Percentiles rank a stretch among this genome's conserved stretches.
Conservation (phyloP, 768 basidiomycete species). For the Chiua virens region DNA sequence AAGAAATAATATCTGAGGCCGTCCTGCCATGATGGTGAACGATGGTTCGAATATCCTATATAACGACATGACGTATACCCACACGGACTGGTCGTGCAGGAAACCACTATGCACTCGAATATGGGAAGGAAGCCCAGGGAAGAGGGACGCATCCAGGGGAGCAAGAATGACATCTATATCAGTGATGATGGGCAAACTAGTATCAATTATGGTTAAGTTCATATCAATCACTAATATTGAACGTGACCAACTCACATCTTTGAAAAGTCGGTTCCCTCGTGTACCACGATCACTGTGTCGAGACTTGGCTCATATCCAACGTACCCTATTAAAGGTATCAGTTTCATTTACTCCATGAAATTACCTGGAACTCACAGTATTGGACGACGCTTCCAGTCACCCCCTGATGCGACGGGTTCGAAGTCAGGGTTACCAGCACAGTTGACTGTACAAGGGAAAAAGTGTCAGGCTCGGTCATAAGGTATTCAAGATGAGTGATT, state of each 20-base stretch:
- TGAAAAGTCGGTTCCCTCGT: conserved; percentile 30
- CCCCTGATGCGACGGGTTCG: conserved; percentile 43
- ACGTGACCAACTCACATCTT: conserved; percentile 42
- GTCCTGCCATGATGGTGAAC: conserved; percentile 30
- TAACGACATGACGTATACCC: conserved; percentile 8
- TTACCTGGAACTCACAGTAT: conserved; percentile 35
- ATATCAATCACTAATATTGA: conserved; percentile 28
- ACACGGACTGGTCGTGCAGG: conserved; percentile 42
- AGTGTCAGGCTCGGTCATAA: background rate
- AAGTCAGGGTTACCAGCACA: conserved; percentile 46
- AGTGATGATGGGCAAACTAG: conserved; percentile 38
- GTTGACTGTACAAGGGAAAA: conserved; percentile 31
- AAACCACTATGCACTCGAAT: conserved; percentile 50
- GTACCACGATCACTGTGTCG: conserved; percentile 34
- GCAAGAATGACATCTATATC: conserved; percentile 37
- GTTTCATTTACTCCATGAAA: background rate
- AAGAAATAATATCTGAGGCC: conserved; percentile 38
- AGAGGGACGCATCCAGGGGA: conserved; percentile 38
- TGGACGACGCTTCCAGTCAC: conserved; percentile 40
- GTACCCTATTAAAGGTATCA: conserved; percentile 7
- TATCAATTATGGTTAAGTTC: background rate
- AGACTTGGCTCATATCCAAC: conserved; percentile 44
- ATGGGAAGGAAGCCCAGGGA: conserved; percentile 42
- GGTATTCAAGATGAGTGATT: background rate
- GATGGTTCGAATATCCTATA: background rate